Conservation (phyloP, 495 filamentous ascomycete species). For the Bathelium albidoporum region DNA sequence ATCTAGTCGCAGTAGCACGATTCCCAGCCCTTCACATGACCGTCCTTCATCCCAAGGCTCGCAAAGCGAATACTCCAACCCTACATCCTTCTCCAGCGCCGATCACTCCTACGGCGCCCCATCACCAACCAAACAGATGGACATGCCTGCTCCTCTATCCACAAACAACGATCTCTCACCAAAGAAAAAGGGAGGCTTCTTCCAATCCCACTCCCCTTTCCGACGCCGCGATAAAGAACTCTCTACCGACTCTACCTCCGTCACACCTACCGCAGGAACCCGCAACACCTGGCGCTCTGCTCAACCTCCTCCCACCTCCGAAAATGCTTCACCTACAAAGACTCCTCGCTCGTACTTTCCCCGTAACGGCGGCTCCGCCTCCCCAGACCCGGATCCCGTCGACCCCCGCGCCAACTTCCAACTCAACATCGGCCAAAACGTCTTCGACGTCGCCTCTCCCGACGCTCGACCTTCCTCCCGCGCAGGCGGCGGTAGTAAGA, state of each 20-base stretch:
- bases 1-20: constrained; percentile 57
- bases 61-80: constrained; percentile 82
- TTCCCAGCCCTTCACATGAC: not conserved
- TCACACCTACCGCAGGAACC: constrained; percentile 27
- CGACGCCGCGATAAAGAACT: constrained; percentile 81
- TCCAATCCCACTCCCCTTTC: constrained; percentile 89
- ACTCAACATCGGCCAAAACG: constrained; percentile 91
- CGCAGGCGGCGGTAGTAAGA: constrained; percentile 10
- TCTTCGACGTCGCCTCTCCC: constrained; percentile 89
- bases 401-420: constrained; percentile 89
- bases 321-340: constrained; percentile 28
- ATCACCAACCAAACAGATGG: constrained; percentile 56
- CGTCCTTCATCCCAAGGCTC: constrained; percentile 4
- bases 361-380: constrained; percentile 21
- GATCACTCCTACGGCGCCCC: constrained; percentile 47
- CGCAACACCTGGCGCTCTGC: constrained; percentile 50
- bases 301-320: constrained; percentile 15
- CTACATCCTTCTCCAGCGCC: constrained; percentile 79
- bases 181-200: constrained; percentile 88
- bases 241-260: constrained; percentile 47
- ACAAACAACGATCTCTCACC: constrained; percentile 50
- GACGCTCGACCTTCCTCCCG: constrained; percentile 36
- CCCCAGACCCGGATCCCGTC: constrained; percentile 74
- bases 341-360: constrained; percentile 14
- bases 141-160: constrained; percentile 22